Conservation (phyloP, 2,329 filamentous ascomycete genomes). For the Colletotrichum cordylinicola region DNA sequence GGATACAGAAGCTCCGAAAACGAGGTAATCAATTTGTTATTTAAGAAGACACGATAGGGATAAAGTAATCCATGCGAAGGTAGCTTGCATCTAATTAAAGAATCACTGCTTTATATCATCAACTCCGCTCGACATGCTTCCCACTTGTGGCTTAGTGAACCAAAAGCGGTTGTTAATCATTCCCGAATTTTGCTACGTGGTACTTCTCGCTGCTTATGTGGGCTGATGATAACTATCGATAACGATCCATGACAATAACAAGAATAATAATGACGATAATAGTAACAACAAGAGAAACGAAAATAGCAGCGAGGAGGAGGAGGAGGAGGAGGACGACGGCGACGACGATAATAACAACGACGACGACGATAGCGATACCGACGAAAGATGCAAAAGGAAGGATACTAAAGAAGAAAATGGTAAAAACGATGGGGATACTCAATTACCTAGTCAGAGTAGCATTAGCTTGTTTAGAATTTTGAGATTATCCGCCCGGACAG, state of each 20-base stretch:
- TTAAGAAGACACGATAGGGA: rapidly evolving
- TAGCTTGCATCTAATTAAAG: neutral
- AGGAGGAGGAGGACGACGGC: no score
- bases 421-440: neutral
- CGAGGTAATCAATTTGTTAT: rapidly evolving
- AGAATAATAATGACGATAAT: no score
- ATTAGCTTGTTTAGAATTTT: neutral
- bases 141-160: neutral
- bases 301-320: no score
- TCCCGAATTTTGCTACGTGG: neutral
- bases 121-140: neutral
- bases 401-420: neutral
- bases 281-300: no score
- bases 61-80: no score
- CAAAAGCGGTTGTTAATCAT: neutral
- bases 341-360: neutral
- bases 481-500: neutral
- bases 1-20: neutral
- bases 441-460: neutral
- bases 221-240: no score
- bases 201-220: neutral
- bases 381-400: rapidly evolving
- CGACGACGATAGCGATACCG: neutral
- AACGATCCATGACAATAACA: no score
- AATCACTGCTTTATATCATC: neutral